Percentiles rank a stretch among this genome's conserved stretches.
Evolutionary conservation across 1,284 basidiomycete species (phyloP).

Genomic region (Ustilago lituana): DNA sequence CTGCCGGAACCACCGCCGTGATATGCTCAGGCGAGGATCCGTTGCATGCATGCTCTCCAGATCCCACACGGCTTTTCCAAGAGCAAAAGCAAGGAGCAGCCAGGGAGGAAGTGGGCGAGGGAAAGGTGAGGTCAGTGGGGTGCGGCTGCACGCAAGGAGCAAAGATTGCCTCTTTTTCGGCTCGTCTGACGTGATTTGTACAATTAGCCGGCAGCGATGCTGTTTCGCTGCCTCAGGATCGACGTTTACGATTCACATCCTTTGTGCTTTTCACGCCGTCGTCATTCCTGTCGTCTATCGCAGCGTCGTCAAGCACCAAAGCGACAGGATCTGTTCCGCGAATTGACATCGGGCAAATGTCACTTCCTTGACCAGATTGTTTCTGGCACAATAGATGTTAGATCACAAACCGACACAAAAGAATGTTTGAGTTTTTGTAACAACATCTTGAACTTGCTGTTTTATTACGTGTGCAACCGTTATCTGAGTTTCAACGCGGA

Average conservation of each 20-base stretch:
- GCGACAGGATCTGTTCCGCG: no score
- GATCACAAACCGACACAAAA: no score
- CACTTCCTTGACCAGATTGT: no score
- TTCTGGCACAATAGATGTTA: no score
- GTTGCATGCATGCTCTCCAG: no score
- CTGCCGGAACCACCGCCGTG: no score
- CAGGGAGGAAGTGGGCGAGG: neutral
- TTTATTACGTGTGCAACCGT: constrained; percentile 19
- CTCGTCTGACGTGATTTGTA: constrained; percentile 40
- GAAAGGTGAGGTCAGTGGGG: constrained; percentile 4
- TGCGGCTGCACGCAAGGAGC: constrained; percentile 4
- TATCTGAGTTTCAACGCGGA: neutral
- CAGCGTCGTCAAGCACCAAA: constrained; percentile 17
- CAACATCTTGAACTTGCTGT: neutral
- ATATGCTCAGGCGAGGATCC: no score
- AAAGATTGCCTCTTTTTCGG: constrained; percentile 31
- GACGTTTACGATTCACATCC: no score
- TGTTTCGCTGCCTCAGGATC: constrained; percentile 7
- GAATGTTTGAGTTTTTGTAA: no score
- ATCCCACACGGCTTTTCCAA: no score
- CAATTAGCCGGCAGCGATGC: neutral
- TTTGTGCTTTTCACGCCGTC: constrained; percentile 1
- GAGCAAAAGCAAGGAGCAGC: neutral
- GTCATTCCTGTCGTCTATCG: constrained; percentile 7
- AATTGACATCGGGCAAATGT: no score